A percentile compares a stretch with the other conserved stretches of the same genome.
phyloP scores from a whole-genome alignment of 1,139 yeast genomes.

The Pichia sp. region DNA sequence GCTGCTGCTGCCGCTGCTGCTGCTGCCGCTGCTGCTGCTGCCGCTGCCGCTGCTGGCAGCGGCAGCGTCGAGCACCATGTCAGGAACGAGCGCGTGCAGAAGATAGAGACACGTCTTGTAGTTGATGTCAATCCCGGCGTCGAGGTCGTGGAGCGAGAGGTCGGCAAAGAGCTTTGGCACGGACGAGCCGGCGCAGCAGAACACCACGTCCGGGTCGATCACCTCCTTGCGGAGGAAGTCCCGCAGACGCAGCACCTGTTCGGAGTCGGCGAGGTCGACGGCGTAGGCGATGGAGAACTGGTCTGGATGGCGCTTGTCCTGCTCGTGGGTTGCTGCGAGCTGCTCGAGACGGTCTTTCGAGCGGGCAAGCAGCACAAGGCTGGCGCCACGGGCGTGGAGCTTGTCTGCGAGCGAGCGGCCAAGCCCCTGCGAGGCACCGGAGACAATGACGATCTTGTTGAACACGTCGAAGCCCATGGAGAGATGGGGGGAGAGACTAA shows the following conservation, averaged over 20 bases:
- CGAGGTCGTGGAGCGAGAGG: slow-evolving; percentile 53
- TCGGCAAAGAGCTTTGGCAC: slow-evolving; percentile 76
- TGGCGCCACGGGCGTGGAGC: slow-evolving; percentile 50
- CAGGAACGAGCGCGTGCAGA: slow-evolving; percentile 57
- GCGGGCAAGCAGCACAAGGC: slow-evolving; percentile 72
- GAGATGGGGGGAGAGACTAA: not conserved
- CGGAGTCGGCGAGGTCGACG: slow-evolving; percentile 66
- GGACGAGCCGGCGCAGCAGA: slow-evolving; percentile 88
- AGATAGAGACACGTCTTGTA: slow-evolving; percentile 71
- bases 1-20: slow-evolving; percentile 18
- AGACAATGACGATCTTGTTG: slow-evolving; percentile 66
- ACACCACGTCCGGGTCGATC: slow-evolving; percentile 59
- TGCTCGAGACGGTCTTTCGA: slow-evolving; percentile 54
- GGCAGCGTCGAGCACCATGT: slow-evolving; percentile 32
- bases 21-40: slow-evolving; percentile 19
- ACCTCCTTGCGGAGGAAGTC: slow-evolving; percentile 22
- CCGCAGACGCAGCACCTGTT: slow-evolving; percentile 40
- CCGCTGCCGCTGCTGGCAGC: slow-evolving; percentile 12
- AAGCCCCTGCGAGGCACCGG: slow-evolving; percentile 95
- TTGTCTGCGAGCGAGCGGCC: slow-evolving; percentile 75
- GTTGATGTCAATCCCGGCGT: slow-evolving; percentile 60
- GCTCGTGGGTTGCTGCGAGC: slow-evolving; percentile 35
- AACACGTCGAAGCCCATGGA: slow-evolving; percentile 28
- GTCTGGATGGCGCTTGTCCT: slow-evolving; percentile 46
- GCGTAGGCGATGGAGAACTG: slow-evolving; percentile 46